Evolutionary conservation across 768 basidiomycete species (phyloP), one percentile per base, ranked within the genome.

Genomic region (Rhizopogon rudus): DNA sequence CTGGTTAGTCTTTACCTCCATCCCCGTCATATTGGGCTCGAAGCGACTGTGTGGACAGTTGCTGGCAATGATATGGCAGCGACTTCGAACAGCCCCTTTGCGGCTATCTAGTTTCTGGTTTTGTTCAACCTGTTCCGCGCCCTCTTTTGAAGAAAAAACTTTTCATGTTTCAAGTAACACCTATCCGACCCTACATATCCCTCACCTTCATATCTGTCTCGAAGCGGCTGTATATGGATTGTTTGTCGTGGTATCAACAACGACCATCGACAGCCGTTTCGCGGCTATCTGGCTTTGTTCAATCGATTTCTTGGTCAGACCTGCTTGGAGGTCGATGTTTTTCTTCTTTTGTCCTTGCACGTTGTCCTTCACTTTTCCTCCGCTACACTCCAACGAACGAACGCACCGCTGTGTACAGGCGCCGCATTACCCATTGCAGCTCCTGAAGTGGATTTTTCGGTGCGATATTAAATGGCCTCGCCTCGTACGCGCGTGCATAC

Each of bases 391-490:
- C 54, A 28, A 17, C 14, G n/a, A 43, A 40, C n/a, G 31, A n/a
- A 40, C 51, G 66, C 66, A 67, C 66, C 68, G 53, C 14, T 56
- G 66, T 67, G 66, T 67, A 67, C 66, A 70, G 66, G 68, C 48
- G 66, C 66, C 61, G 66, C 68, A 67, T 16, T 33, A 44, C 17
- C 20, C 55, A 66, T 45, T 68, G 66, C 63, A 68, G 63, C 59
- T 63, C 68, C 66, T 70, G 66, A 67, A 67, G 66, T 67, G 66
- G 58, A 20, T 25, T 63, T 69, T 63, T 7, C 55, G 65, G 65
- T 67, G 65, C 65, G 54, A 67, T 2, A 67, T 55, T 6, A 12
- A 67, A 2, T 28, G 50, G 59, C 53, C 51, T n/a, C 52, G 13
- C 42, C 20, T 10, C 12, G 10, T 42, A 20, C 20, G 35, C 42